Evolutionary conservation across 805 yeast species (phyloP).

Genomic region (Kodamaea jinghongensis): DNA sequence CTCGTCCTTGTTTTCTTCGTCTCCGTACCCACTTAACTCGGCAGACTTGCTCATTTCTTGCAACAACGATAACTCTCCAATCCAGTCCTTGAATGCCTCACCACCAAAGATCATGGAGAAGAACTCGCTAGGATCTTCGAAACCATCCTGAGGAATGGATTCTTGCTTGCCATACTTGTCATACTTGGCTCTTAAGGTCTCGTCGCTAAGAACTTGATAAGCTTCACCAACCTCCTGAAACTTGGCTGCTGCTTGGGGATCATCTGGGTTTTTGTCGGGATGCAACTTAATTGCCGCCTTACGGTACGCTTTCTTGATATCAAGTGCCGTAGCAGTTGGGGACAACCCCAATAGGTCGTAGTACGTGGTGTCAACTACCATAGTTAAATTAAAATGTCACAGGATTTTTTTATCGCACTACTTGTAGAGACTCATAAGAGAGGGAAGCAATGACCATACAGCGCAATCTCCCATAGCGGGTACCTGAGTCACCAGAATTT

Average conservation of each 20-base stretch:
- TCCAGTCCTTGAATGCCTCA: conserved; percentile 72
- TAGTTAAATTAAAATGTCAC: conserved; percentile 9
- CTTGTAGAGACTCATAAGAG: no score
- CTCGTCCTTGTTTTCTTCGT: conserved; percentile 24
- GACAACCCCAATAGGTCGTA: conserved; percentile 36
- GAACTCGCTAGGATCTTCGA: conserved; percentile 64
- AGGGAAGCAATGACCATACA: no score
- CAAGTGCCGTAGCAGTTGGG: conserved; percentile 39
- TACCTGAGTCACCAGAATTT: no score
- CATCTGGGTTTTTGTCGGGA: conserved; percentile 47
- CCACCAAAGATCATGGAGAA: conserved; percentile 82
- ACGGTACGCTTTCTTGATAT: conserved; percentile 45
- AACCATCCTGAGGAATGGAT: conserved; percentile 67
- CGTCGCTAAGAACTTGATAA: conserved; percentile 73
- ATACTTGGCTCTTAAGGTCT: conserved; percentile 59
- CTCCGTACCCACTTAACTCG: conserved; percentile 37
- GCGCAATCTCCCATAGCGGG: no score
- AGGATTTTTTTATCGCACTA: not conserved
- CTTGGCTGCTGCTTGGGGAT: conserved; percentile 42
- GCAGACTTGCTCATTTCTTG: conserved; percentile 43
- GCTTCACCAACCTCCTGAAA: conserved; percentile 61
- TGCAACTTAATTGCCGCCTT: conserved; percentile 44
- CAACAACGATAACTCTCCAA: conserved; percentile 43
- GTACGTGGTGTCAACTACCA: conserved; percentile 47
- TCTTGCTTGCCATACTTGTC: conserved; percentile 75